Base-by-base conservation (phyloP, 2,329 filamentous ascomycete genomes). In the Myriangium duriaei region DNA sequence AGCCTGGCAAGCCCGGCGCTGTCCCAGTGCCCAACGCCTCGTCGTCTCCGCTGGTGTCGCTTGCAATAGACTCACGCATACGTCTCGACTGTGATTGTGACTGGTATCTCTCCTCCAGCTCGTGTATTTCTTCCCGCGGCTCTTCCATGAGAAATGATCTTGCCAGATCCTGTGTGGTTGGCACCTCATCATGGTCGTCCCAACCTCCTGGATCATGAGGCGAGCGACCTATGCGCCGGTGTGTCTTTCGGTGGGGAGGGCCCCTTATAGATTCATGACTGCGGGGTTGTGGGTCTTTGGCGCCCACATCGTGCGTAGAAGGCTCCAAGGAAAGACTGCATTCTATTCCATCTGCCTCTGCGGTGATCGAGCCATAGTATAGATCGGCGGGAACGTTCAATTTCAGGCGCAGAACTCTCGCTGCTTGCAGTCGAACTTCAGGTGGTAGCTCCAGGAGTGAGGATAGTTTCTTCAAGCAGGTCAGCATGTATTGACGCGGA, bases 321-420 rank as follows among this genome's bases (percentile, higher is more conserved):
- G 49, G 46, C 18, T 50, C 41, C 30, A 56, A 34, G 4, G 30
- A 41, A 11, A 51, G 45, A 11, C 76, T 71, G 19, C 92, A 70
- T 47, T 87, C 74, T 43, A 95, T 74, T 13, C 85, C 86, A 49
- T 88, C 76, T 14, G 88, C 71, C 53, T 94, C 82, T 50, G 88
- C 74, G 18, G 73, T 67, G 54, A 96, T 92, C 17, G 84, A 79
- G 48, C 80, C 87, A 37, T 76, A 80, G 57, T 87, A 86, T 47
- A 95, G 79, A 58, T 95, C 84, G 55, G 91, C 79, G 10, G 88
- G 85, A 35, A 96, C 71, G 5, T 81, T 92, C 38, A 95, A 65
- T 51, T 81, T 80, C 15, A 96, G 72, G 5, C 81, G 67, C 2
- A 81, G 64, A 37, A 94, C 75, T 46, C 76, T 78, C 40, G 88